Evolutionary conservation across 371 early-diverging fungal species (phyloP), one percentile per base, ranked within the genome.

Genomic region (Lichtheimia hyalospora): DNA sequence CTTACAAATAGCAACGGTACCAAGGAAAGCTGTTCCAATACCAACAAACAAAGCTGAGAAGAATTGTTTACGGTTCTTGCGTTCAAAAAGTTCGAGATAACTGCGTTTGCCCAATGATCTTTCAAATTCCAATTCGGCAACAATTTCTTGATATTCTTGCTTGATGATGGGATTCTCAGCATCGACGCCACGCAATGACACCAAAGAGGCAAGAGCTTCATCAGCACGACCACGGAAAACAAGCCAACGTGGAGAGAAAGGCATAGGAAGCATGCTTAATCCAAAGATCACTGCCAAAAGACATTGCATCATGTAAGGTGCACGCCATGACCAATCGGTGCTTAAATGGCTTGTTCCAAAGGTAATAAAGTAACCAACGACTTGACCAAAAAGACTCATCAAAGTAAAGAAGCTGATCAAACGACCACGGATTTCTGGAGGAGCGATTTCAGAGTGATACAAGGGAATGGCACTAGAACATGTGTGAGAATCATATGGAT

Each of bases 381-480:
- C 73, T n/a, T 71, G 71, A 20, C 81, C 81, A 49, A 75, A 54
- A 15, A 67, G 61, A 16, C 66, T 42, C 64, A 70, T 75, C 20
- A 74, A 54, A 20, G 71, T 73, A 44, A 72, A 77, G 15, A 81
- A 57, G 48, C 69, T 70, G 28, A 81, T 77, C 18, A 81, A 52
- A 27, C 81, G 67, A 41, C 81, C 81, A 64, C 81, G 81, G 25
- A 81, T 77, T 48, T 85, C 79, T 23, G 91, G 80, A 27, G 96
- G 91, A 15, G 96, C 89, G n/a, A 96, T 80, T 51, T 77, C 81
- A 44, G 77, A 75, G 49, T 75, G 81, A 39, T 80, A 64, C 58
- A 58, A 54, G 10, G 59, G 67, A 51, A 61, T 61, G 44, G 46
- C 61, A 49, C 61, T 61, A 28, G 25, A 14, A 46, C 5, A 3